Base-by-base conservation (phyloP, 345 rosid genomes). In the Bruguiera sexangula region DNA sequence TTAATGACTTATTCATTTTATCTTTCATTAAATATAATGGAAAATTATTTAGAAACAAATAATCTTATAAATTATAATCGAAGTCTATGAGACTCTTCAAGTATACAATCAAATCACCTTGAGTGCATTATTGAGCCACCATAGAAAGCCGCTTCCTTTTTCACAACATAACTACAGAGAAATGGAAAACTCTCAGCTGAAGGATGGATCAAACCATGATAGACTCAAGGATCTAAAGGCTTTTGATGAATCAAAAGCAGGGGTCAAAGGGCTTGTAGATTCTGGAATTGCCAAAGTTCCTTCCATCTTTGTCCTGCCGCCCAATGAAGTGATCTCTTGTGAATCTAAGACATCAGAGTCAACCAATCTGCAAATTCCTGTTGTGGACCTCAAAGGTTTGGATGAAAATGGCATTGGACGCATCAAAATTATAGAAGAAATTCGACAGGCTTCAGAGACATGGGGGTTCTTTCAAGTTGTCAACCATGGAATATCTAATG, bases 401-500 rank as follows among this genome's bases (percentile, higher is more conserved):
- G 31, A 37, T 2, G 62, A 18, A 21, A 30, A 57, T 26, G 9
- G 22, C 10, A 52, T 2, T 20, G 22, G 43, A 21, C 71, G 51
- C 50, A 58, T 37, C 13, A 18, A 19, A 27, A 26, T 68, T 5
- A 32, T 68, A 9, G 1, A 48, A 21, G 58, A 27, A 24, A 51
- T 65, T 19, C 48, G 69, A 15, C 21, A 10, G 9, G 69, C 69
- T 11, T 30, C 57, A 15, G 69, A 27, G 39, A 51, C 32, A 9
- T 48, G 69, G 62, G 54, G 63, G 34, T 68, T 56, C 63, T 55
- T 55, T 29, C 66, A 51, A 63, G 34, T 74, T 6, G 65, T 69
- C 50, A 74, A 74, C 66, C 78, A 78, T 52, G 75, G 71, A 10
- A 63, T 78, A 29, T 59, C 69, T 1, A 63, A 29, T 5, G 56